Evolutionary conservation across 306 rosid species (phyloP).

Genomic region (Begonia peltatifolia): DNA sequence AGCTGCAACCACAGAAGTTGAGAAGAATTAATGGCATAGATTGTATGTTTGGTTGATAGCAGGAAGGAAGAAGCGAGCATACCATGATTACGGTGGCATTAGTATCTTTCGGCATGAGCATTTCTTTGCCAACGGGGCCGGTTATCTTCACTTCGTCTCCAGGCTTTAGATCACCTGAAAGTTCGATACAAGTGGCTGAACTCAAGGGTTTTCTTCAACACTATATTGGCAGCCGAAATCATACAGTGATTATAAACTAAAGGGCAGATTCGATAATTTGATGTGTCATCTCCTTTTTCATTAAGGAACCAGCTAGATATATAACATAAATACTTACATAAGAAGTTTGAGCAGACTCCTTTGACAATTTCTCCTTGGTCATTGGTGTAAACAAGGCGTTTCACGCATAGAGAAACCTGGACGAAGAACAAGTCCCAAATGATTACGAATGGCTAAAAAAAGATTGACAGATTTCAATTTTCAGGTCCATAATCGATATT

Average conservation of each 20-base stretch:
- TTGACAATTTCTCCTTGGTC: conserved; percentile 80
- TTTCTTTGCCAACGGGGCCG: conserved; percentile 96
- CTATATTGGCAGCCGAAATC: too few relatives aligned
- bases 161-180: conserved; percentile 85
- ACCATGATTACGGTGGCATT: conserved; percentile 86
- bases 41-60: too few relatives aligned
- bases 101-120: conserved; percentile 98
- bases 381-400: conserved; percentile 83
- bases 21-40: too few relatives aligned
- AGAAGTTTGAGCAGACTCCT: conserved; percentile 93
- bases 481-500: too few relatives aligned
- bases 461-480: neutral
- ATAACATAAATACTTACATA: conserved; percentile 40
- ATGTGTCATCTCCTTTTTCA: too few relatives aligned
- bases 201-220: too few relatives aligned
- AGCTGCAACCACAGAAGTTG: conserved; percentile 30
- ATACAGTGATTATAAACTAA: too few relatives aligned
- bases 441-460: conserved; percentile 2
- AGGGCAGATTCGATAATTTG: neutral
- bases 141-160: conserved; percentile 72
- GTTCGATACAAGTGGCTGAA: too few relatives aligned
- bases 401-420: conserved; percentile 97
- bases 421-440: conserved; percentile 2
- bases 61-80: conserved; percentile 5
- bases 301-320: too few relatives aligned